Evolutionary conservation across 176 grass and related monocot genomes (phyloP), one percentile per base, ranked within the genome.

Genomic region (Hordeum marinum): DNA sequence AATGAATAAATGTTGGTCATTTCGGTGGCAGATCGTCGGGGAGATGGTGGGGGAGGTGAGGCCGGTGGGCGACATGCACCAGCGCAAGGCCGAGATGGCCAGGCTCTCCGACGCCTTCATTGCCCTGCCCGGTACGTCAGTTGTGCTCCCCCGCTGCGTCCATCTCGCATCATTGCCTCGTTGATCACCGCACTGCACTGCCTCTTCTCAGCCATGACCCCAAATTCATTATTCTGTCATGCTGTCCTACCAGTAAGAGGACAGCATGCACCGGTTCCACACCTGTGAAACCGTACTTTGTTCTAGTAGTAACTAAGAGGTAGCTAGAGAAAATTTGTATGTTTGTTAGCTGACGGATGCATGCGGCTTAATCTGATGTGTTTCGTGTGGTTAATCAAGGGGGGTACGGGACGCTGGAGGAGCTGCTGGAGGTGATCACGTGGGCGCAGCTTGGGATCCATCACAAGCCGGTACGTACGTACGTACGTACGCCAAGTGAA

Each of bases 11-110:
- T 29, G 29, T 29, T 29, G 29, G 29, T 29, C 2, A 29, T 29
- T 29, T 29, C 2, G 29, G 29, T 29, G 29, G 29, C 84, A 93
- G 91, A 54, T 93, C 25, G 85, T 80, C 1, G 91, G 88, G 23
- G 91, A 93, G 71, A 93, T 82, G 32, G 65, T 93, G 2, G 91
- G 91, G 40, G 91, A 93, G 88, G 85, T 93, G 80, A 85, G 82
- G 87, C 81, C 85, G n/a, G 91, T 93, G 10, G 76, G 82, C 32
- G 88, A 79, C 70, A 93, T 93, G 91, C 91, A 93, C 82, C 91
- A 93, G 77, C 84, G 91, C 57, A 93, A 93, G 88, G 91, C 91
- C 21, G 85, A 93, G 82, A 93, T 93, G 91, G 85, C 91, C 8
- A 83, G 78, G 55, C 91, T 90, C 59, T 89, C 91, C 10, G 91